These are phyloP conservation scores for Talaromyces islandicus DNA, from an alignment of 2,329 filamentous ascomycete genomes.

Conservation along the genomic window DNA sequence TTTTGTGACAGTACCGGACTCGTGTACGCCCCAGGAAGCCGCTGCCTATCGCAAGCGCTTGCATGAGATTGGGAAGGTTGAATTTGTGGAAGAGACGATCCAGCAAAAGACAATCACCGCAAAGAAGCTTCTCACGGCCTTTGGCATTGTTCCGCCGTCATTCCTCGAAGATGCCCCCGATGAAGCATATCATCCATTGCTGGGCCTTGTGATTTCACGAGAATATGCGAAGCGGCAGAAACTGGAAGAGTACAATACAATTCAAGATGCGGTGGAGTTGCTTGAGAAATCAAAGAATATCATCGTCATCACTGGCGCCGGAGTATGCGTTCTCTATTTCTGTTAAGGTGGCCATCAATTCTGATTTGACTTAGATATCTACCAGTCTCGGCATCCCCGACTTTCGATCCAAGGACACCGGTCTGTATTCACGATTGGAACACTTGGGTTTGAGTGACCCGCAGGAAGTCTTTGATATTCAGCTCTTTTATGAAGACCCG, in stretches of 20 bases:
- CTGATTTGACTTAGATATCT: conserved; percentile 56
- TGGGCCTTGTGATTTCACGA: conserved; percentile 71
- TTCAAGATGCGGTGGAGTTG: conserved; percentile 79
- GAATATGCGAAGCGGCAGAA: conserved; percentile 79
- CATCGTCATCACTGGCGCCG: conserved; percentile 88
- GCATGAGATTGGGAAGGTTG: conserved; percentile 67
- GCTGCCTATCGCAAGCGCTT: conserved; percentile 63
- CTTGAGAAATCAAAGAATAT: conserved; percentile 73
- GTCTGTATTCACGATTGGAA: conserved; percentile 79
- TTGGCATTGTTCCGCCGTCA: conserved; percentile 66
- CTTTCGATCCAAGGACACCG: conserved; percentile 88
- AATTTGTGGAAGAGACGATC: conserved; percentile 69
- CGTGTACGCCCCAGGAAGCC: conserved; percentile 65
- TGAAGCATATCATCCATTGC: conserved; percentile 65
- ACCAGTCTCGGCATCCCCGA: conserved; percentile 96
- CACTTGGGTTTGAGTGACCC: conserved; percentile 75
- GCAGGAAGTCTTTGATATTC: conserved; percentile 92
- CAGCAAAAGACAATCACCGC: conserved; percentile 64
- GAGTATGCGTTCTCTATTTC: conserved; percentile 38
- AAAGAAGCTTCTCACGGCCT: conserved; percentile 80
- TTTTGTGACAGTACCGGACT: conserved; percentile 37
- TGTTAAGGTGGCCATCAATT: neutral
- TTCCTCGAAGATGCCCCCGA: conserved; percentile 71
- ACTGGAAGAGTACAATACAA: conserved; percentile 70
- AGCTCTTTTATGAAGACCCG: conserved; percentile 79